Evolutionary conservation across 1,284 basidiomycete species (phyloP), one percentile per base, ranked within the genome.

Genomic region (Tylopilus sp.): DNA sequence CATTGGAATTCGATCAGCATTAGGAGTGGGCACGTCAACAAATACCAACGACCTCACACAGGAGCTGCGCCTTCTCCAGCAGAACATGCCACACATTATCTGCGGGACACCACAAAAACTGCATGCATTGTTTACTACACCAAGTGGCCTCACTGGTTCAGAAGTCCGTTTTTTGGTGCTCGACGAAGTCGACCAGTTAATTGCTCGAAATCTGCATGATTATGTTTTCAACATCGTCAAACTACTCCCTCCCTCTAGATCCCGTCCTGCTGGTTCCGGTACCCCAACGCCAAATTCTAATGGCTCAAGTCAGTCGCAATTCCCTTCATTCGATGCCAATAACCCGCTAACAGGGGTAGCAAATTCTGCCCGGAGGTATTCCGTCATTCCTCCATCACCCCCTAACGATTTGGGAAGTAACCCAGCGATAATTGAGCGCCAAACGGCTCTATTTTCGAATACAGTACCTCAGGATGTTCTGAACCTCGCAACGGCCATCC

Each of bases 71-170:
- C 72, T 86, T 29, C 77, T 97, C 54, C 89, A 93, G 56, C 89
- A 95, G 70, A 92, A 88, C 57, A 86, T 89, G 70, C 92, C 95
- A 6, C 95, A 98, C 64, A 84, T 99, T 54, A 85, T 99, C 48
- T 94, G 96, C 60, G 96, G 96, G 25, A 99, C 96, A 1, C 96
- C 96, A 2, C 94, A 97, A 62, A 96, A 97, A 69, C 75, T 99
- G 40, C 87, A 95, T 65, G 92, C 95, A 45, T 77, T 98, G 23
- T 93, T 98, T 65, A 91, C 88, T n/a, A 73, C 83, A 10, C 77
- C 86, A 16, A 81, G 85, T 23, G 86, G 85, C 10, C 73, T 97
- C 33, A 66, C 75, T 16, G 91, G 92, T 10, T 78, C 82, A 15
- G 92, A 95, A 64, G 91, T 96, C 44, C 80, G 92, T 28, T 88